These are phyloP conservation scores for Stentor coeruleus DNA, from an alignment of 73 alveolate species.

Conservation along the genomic window DNA sequence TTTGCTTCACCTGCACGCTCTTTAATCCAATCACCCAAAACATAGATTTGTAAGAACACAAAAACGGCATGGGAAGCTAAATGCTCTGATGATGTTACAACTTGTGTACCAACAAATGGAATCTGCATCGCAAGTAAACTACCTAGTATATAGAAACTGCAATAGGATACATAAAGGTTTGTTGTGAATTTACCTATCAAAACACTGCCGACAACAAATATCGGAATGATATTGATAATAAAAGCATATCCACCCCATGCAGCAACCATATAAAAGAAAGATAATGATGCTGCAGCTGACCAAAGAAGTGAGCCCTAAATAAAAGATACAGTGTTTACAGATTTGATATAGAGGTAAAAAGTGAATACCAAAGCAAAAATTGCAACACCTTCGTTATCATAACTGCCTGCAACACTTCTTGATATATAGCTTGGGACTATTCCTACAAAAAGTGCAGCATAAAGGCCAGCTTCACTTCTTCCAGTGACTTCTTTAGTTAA, in stretches of 20 bases:
- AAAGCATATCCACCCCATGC: slow-evolving; percentile 97
- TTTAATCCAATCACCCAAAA: slow-evolving; percentile 62
- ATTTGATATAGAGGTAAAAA: slow-evolving; percentile 71
- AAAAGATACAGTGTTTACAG: slow-evolving; percentile 76
- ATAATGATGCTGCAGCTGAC: slow-evolving; percentile 39
- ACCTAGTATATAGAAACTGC: slow-evolving; percentile 79
- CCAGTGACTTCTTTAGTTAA: slow-evolving; percentile 95
- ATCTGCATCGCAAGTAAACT: slow-evolving; percentile 88
- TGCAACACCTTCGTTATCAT: slow-evolving; percentile 95
- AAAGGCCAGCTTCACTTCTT: slow-evolving; percentile 96
- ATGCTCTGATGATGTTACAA: slow-evolving; percentile 78
- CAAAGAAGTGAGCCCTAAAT: slow-evolving; percentile 63
- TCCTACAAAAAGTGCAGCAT: slow-evolving; percentile 95
- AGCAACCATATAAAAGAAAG: slow-evolving; percentile 78
- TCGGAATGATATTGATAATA: slow-evolving; percentile 86
- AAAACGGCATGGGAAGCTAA: slow-evolving; percentile 88
- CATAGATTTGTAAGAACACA: slow-evolving; percentile 49
- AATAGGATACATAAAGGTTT: slow-evolving; percentile 82
- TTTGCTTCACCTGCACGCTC: slow-evolving; percentile 57
- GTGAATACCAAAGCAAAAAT: slow-evolving; percentile 83
- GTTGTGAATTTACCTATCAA: slow-evolving; percentile 80
- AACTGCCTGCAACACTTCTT: slow-evolving; percentile 98
- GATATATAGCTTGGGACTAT: slow-evolving; percentile 97
- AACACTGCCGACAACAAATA: slow-evolving; percentile 74
- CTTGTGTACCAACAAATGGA: slow-evolving; percentile 75